These are phyloP conservation scores for Heliosperma pusillum DNA, from an alignment of 148 eudicot species.

Conservation along the genomic window DNA sequence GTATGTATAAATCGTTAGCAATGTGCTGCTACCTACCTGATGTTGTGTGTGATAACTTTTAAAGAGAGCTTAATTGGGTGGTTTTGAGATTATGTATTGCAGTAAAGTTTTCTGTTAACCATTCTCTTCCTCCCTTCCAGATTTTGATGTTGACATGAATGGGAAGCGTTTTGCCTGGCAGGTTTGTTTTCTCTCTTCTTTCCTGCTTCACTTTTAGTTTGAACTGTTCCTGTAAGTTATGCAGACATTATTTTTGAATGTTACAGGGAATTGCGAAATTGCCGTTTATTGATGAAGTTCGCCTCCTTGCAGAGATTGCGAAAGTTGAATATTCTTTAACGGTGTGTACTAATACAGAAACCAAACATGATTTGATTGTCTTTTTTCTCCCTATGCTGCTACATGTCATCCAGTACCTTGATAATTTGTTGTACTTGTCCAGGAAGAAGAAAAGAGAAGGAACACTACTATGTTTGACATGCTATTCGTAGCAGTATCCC, in stretches of 20 bases:
- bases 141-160: conserved; percentile 95
- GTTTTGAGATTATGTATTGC: not conserved
- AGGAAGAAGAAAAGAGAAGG: conserved; percentile 90
- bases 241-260: conserved; percentile 15
- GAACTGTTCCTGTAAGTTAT: not conserved
- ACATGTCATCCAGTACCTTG: not conserved
- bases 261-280: conserved; percentile 78
- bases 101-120: not conserved
- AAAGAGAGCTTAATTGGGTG: not conserved
- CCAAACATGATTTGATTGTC: not conserved
- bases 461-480: conserved; percentile 75
- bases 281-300: conserved; percentile 89
- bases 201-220: not conserved
- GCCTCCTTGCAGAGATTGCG: conserved; percentile 84
- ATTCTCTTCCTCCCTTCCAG: conserved; percentile 32
- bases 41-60: not conserved
- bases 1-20: conserved; percentile 27
- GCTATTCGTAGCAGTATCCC: conserved; percentile 78
- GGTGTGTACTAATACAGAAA: conserved; percentile 38
- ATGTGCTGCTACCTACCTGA: not conserved
- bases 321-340: conserved; percentile 75
- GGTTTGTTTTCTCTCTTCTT: conserved; percentile 36
- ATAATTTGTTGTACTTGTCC: conserved; percentile 12
- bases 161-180: conserved; percentile 97
- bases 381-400: not conserved